Evolutionary conservation across 805 yeast species (phyloP), one percentile per base, ranked within the genome.

Genomic region (Wickerhamiella cacticola): DNA sequence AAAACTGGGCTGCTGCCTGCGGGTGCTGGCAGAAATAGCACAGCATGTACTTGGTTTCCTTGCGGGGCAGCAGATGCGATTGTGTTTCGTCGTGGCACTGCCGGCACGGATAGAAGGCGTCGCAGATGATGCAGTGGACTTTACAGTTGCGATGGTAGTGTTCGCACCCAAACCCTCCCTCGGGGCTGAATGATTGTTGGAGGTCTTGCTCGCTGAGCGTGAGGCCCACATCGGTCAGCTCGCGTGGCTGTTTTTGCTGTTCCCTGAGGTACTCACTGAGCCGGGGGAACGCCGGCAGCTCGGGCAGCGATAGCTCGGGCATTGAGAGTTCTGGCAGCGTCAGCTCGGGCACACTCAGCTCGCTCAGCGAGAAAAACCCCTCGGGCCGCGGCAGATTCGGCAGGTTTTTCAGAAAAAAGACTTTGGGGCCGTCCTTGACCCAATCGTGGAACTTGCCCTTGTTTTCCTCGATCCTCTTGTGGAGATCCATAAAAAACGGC

Each of bases 141-240:
- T 87, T 86, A 65, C 95, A 86, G 51, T 80, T 79, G 28, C 94
- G 67, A 58, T 78, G 82, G 63, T 88, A 88, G 63, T 88, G 96
- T 18, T 66, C 67, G 60, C 96, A 88, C 2, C 96, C 96, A 24
- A 80, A 60, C 1, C 74, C 65, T 1, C 67, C 66, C 12, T 66
- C 65, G 10, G 64, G 64, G 25, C 63, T 56, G 54, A 72, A 70
- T 5, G 55, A 45, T n/a, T 53, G 50, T 15, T 46, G 48, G 2
- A 53, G 53, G 13, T 61, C 62, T 12, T 73, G 75, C 50, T 74
- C 71, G 51, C 75, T 77, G 40, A 82, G 75, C 55, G 65, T 67
- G 42, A 45, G 6, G 6, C n/a, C 35, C 15, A 25, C 5, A 7
- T 29, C 31, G 2, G 19, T 15, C 12, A 23, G 26, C 19, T 16